Base-by-base conservation (phyloP, 192 early-diverging fungal species). In the Entophlyctis luteolus region DNA sequence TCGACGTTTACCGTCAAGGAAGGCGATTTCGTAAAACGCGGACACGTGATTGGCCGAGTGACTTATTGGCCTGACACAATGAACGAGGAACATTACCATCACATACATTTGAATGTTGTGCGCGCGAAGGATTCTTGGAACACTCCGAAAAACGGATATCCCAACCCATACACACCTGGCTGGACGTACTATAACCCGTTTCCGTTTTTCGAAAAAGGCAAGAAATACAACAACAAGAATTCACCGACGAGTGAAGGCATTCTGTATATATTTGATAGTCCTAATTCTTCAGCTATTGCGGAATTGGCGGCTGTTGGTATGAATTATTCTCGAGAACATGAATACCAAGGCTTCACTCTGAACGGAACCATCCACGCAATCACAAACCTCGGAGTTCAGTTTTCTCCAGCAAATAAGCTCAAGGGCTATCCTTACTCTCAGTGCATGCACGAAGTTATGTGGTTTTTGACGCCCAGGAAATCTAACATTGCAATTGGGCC, bases 111-210 rank as follows among this genome's bases (percentile, higher is more conserved):
- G 59, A 60, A 60, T 29, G 39, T 60, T 60, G 59, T 29, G 18
- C 35, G 38, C 36, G 59, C 31, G 6, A 16, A 18, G 12, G 18
- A 39, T 16, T 2, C 10, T 16, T 60, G 59, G 59, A 46, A 60
- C 2, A 16, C 39, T 23, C 10, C 39, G 23, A 39, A 46, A 16
- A 16, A 46, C 8, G 59, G 59, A 2, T 60, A 60, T 45, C 59
- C 59, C 39, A 39, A 18, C n/a, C 59, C 59, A 10, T 60, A 60
- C 42, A 45, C 47, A 8, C 35, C 35, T 10, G 59, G 59, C 59
- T 60, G 59, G 59, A 60, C 59, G 16, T 46, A 60, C 39, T 46
- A 46, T 45, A 60, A 60, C 59, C 59, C 59, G 8, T 46, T 60
- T 18, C 12, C 59, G 8, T 60, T 60, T 45, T 22, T 60, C 38